Base-by-base conservation (phyloP, 2,329 filamentous ascomycete species). In the Cladosporium sp. region DNA sequence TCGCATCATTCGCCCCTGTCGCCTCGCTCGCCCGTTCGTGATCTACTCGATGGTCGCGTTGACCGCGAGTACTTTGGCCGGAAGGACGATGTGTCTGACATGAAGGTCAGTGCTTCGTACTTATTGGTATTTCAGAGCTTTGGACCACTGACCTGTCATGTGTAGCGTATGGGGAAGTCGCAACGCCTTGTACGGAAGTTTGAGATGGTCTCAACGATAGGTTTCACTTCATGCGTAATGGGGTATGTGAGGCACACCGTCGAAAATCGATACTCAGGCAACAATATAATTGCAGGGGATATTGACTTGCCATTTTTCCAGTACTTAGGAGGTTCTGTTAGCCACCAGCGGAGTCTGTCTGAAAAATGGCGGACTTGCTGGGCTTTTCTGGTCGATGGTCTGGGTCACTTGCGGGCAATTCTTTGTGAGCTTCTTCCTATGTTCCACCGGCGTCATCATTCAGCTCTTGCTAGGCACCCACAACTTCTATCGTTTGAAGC, bases 241-340 rank as follows among this genome's bases (percentile, higher is more conserved):
- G 61, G 61, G 61, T 63, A 40, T 6, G 35, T 62, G 16, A 29
- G 16, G 40, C 40, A 10, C 21, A 18, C n/a, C 5, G 1, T 21
- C 18, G 3, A 28, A 7, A 21, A 5, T 33, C 12, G 52, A 55
- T 55, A 5, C 14, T 1, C 28, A 44, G 18, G 18, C 40, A 44
- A 12, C 8, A 23, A n/a, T 3, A 23, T 5, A 12, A 5, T 21
- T 12, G 40, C 40, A 46, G n/a, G 1, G 3, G n/a, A 46, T 8
- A 7, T 10, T 46, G 40, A 46, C n/a, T 46, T 35, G 18, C 6
- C 37, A 29, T 21, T 18, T 7, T 21, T 10, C 7, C 18, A 65
- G 63, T 12, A 59, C 63, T 21, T 65, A 60, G 63, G 63, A 65
- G 21, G 49, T 65, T 21, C 55, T 65, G 12, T 18, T 65, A 7